phyloP scores from a whole-genome alignment of 495 filamentous ascomycete species.

The Hypoxylon fragiforme region DNA sequence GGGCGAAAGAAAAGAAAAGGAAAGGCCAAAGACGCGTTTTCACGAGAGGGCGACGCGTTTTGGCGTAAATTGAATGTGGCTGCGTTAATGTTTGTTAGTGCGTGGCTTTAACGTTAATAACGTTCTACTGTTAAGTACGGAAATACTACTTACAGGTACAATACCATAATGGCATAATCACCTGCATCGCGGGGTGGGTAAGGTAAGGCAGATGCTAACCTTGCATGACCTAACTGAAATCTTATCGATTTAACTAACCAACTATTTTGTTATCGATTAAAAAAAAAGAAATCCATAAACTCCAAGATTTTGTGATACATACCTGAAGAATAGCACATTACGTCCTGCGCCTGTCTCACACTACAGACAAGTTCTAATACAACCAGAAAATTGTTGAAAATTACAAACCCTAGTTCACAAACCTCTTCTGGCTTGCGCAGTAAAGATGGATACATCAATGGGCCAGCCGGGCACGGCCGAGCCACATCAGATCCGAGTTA shows the following conservation, averaged over 20 bases:
- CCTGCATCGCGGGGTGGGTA: slow-evolving; percentile 31
- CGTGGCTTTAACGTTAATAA: too few relatives aligned
- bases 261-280: slow-evolving; percentile 30
- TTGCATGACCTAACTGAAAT: slow-evolving; percentile 18
- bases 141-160: too few relatives aligned
- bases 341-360: too few relatives aligned
- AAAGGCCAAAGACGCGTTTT: slow-evolving; percentile 38
- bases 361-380: too few relatives aligned
- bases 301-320: background rate
- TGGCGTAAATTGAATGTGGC: slow-evolving; percentile 40
- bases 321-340: too few relatives aligned
- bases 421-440: too few relatives aligned
- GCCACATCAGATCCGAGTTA: slow-evolving; percentile 53
- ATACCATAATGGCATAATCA: slow-evolving; percentile 17
- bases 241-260: background rate
- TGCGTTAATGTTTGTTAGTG: background rate
- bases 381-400: too few relatives aligned
- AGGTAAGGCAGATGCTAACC: too few relatives aligned
- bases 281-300: slow-evolving; percentile 20
- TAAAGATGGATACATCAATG: slow-evolving; percentile 31
- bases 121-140: too few relatives aligned
- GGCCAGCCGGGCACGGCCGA: slow-evolving; percentile 32
- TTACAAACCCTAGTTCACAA: too few relatives aligned
- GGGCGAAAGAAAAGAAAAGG: background rate
- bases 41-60: slow-evolving; percentile 30